Conservation (phyloP, 768 basidiomycete species). For the Amanita phalloides region DNA sequence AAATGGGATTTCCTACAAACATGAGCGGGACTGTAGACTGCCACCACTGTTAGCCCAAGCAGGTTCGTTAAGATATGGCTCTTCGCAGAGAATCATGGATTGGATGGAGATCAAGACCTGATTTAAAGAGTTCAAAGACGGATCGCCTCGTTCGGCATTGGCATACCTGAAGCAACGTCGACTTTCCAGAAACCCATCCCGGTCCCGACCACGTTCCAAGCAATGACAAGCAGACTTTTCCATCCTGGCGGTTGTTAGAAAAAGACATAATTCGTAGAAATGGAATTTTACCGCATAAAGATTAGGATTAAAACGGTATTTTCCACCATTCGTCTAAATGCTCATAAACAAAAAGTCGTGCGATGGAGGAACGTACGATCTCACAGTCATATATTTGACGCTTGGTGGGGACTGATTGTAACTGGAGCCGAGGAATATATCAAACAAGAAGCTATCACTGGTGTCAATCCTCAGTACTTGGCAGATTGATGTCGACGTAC, state of each 20-base stretch:
- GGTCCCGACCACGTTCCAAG: constrained; percentile 92
- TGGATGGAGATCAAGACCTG: constrained; percentile 93
- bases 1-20: constrained; percentile 30
- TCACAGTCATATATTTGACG: constrained; percentile 53
- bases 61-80: constrained; percentile 90
- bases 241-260: constrained; percentile 41
- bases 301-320: constrained; percentile 90
- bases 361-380: constrained; percentile 6
- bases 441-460: constrained; percentile 46
- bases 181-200: constrained; percentile 87
- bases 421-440: constrained; percentile 84
- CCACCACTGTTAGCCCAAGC: constrained; percentile 72
- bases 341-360: background rate
- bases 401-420: constrained; percentile 84
- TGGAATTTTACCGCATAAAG: constrained; percentile 63
- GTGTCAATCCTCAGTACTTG: constrained; percentile 22
- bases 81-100: constrained; percentile 93
- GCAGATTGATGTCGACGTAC: constrained; percentile 30
- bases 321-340: constrained; percentile 72
- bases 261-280: background rate
- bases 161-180: constrained; percentile 75
- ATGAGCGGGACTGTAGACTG: constrained; percentile 65
- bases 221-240: constrained; percentile 88
- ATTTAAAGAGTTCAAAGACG: constrained; percentile 10
- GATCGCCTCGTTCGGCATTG: too few relatives aligned